Evolutionary conservation across 2,329 filamentous ascomycete genomes (phyloP).

Genomic region (Diaporthe sp.): DNA sequence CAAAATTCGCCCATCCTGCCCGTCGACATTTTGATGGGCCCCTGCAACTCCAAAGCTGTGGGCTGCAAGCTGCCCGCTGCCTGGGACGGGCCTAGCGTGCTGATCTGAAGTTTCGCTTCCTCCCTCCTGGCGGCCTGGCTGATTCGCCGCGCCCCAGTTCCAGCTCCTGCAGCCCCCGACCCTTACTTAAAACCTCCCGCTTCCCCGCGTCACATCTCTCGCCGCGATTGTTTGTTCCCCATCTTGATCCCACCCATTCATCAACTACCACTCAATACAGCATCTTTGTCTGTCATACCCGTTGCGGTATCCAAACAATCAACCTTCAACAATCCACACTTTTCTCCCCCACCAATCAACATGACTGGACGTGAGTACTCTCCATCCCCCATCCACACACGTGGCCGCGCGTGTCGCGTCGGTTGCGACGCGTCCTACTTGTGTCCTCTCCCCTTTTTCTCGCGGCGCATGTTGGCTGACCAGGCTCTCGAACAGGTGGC

Average conservation of each 20-base stretch:
- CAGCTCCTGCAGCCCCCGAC: constrained; percentile 20
- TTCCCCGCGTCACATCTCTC: constrained; percentile 39
- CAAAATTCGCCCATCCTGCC: constrained; percentile 29
- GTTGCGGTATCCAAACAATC: constrained; percentile 4
- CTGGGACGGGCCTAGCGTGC: constrained; percentile 30
- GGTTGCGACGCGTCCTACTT: constrained; percentile 14
- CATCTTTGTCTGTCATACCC: constrained; percentile 29
- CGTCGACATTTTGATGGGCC: background rate
- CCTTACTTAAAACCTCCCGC: constrained; percentile 40
- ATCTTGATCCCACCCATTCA: constrained; percentile 35
- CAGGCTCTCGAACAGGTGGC: constrained; percentile 71
- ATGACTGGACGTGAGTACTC: constrained; percentile 54
- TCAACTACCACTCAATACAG: constrained; percentile 44
- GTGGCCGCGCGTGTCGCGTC: background rate
- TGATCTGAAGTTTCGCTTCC: constrained; percentile 25
- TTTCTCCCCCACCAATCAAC: constrained; percentile 42
- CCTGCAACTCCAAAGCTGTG: background rate
- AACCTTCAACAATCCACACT: constrained; percentile 41
- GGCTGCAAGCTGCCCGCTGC: constrained; percentile 3
- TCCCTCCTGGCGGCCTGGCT: constrained; percentile 24
- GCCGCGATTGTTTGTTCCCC: constrained; percentile 35
- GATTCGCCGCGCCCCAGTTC: constrained; percentile 32
- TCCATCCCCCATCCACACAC: background rate
- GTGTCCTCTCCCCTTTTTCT: too few species aligned
- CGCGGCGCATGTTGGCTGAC: background rate